phyloP scores from a whole-genome alignment of 1,284 basidiomycete species.

The Peniophora sp. region DNA sequence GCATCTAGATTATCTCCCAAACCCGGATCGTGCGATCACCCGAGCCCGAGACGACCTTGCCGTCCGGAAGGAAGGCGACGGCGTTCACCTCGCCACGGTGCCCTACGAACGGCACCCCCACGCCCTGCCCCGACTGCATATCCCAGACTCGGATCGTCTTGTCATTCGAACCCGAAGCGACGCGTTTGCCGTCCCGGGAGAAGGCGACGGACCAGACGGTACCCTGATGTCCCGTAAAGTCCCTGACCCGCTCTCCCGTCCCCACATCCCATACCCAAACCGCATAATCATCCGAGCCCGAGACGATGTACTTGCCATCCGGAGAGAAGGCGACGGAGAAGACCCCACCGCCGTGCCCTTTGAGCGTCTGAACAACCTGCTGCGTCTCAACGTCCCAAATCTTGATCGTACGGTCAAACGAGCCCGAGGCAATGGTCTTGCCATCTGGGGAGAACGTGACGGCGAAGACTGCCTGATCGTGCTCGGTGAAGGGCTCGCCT shows the following conservation, averaged over 20 bases:
- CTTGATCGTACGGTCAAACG: slow-evolving; percentile 1
- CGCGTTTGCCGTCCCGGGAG: slow-evolving; percentile 13
- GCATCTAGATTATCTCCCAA: too few species aligned
- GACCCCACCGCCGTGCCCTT: not conserved
- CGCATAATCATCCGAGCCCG: slow-evolving; percentile 6
- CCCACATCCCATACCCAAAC: slow-evolving; percentile 8
- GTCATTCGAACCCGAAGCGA: slow-evolving; percentile 4
- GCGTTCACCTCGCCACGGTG: not conserved
- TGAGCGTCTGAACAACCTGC: not conserved
- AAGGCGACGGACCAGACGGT: not conserved
- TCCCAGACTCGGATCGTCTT: not conserved
- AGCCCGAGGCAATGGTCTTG: slow-evolving; percentile 1
- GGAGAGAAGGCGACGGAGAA: not conserved
- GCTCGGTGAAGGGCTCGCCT: not conserved
- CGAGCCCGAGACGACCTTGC: too few species aligned
- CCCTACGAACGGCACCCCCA: slow-evolving; percentile 1
- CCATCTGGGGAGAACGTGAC: slow-evolving; percentile 3
- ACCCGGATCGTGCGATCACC: too few species aligned
- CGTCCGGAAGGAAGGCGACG: not conserved
- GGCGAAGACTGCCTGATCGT: not conserved
- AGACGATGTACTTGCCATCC: slow-evolving; percentile 1
- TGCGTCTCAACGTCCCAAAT: slow-evolving; percentile 1
- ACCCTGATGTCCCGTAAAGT: not conserved
- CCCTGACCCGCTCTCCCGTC: not conserved
- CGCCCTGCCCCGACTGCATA: not conserved